phyloP scores from a whole-genome alignment of 352 stramenopile species.

The Pythium folliculosum region DNA sequence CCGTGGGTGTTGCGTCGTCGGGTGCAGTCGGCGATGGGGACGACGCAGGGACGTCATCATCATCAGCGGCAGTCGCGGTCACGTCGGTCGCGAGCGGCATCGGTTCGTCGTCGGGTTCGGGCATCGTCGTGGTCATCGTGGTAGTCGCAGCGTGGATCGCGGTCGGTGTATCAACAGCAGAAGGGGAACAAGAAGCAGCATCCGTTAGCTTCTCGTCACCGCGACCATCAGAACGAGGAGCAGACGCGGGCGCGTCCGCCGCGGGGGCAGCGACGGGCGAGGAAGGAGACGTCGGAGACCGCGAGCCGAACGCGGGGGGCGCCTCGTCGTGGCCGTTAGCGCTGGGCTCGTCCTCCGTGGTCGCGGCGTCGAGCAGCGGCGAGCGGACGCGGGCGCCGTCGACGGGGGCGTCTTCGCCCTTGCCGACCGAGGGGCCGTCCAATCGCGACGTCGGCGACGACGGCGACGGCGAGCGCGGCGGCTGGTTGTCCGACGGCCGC shows the following conservation, averaged over 20 bases:
- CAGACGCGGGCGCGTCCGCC: neutral
- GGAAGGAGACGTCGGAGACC: neutral
- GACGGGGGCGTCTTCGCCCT: too few relatives aligned
- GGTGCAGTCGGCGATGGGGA: too few relatives aligned
- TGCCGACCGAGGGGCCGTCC: too few relatives aligned
- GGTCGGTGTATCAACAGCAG: conserved; percentile 17
- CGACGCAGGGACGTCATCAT: too few relatives aligned
- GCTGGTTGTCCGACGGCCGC: neutral
- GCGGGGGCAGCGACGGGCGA: neutral
- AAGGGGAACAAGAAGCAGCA: conserved; percentile 25
- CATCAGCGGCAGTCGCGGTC: too few relatives aligned
- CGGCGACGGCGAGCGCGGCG: neutral
- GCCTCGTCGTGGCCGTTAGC: neutral
- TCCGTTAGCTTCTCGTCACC: conserved; percentile 22
- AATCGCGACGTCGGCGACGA: too few relatives aligned
- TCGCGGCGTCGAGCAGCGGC: neutral
- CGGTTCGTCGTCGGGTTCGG: conserved; percentile 20
- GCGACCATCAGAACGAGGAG: neutral
- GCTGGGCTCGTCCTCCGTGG: neutral
- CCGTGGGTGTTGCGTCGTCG: neutral
- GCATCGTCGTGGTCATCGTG: too few relatives aligned
- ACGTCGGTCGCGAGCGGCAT: neutral
- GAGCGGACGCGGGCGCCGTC: neutral
- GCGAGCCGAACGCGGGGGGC: neutral
- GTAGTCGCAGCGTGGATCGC: neutral